A percentile compares a stretch with the other conserved stretches of the same genome.
These are phyloP conservation scores for Coemansia sp. DNA, from an alignment of 371 early-diverging fungal species.

Conservation along the genomic window DNA sequence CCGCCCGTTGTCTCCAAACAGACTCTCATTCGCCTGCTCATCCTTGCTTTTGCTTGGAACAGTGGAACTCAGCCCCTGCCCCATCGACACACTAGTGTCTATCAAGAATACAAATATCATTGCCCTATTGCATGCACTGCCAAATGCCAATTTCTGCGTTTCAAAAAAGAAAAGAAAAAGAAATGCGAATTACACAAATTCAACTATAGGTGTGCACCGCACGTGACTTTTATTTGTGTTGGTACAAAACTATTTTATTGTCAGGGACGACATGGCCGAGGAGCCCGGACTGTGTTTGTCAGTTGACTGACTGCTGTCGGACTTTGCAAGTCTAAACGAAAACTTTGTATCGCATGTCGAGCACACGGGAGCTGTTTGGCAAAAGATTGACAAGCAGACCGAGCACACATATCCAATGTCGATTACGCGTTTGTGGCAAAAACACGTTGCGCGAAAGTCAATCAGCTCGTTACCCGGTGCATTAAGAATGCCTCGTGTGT, in stretches of 20 bases:
- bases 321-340: constrained; percentile 55
- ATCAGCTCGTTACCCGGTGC: constrained; percentile 79
- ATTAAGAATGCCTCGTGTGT: constrained; percentile 67
- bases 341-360: constrained; percentile 80
- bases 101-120: constrained; percentile 65
- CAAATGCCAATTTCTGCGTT: not conserved
- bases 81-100: constrained; percentile 76
- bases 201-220: not conserved
- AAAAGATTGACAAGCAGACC: constrained; percentile 92
- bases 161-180: not conserved
- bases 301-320: constrained; percentile 17
- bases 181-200: too few species aligned
- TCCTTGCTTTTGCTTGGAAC: constrained; percentile 1
- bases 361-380: constrained; percentile 70
- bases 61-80: constrained; percentile 56
- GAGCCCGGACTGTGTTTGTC: constrained; percentile 3
- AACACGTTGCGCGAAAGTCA: constrained; percentile 94
- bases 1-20: constrained; percentile 35
- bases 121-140: not conserved
- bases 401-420: constrained; percentile 95
- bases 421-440: constrained; percentile 91
- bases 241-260: not conserved
- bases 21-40: constrained; percentile 25
- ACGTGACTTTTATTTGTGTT: not conserved
- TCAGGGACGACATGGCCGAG: constrained; percentile 17